Evolutionary conservation across 139 green algal species (phyloP).

Genomic region (Desmodesmus armatus): DNA sequence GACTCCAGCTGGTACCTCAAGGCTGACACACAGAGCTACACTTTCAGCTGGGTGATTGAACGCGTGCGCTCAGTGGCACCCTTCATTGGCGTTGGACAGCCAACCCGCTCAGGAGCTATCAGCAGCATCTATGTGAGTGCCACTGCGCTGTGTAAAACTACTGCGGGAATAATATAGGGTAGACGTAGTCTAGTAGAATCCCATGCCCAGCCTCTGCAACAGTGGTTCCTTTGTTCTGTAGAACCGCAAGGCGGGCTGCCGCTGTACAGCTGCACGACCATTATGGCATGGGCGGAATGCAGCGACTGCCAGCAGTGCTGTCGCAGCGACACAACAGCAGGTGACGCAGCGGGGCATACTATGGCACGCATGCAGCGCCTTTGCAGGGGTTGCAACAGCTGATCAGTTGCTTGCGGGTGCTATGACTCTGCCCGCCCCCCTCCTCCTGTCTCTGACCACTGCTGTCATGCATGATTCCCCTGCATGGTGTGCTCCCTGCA

Average conservation of each 20-base stretch:
- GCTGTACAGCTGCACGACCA: neutral
- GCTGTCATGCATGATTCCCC: too few relatives aligned
- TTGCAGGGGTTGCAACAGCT: too few relatives aligned
- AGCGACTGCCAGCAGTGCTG: too few relatives aligned
- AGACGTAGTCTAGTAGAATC: neutral
- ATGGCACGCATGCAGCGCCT: too few relatives aligned
- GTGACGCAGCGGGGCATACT: too few relatives aligned
- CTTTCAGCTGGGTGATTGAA: conserved; percentile 13
- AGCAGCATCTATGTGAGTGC: neutral
- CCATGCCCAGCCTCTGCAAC: neutral
- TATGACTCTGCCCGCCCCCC: too few relatives aligned
- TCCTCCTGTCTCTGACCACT: too few relatives aligned
- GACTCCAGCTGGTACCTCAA: conserved; percentile 40
- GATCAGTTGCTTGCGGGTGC: too few relatives aligned
- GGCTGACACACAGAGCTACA: conserved; percentile 15
- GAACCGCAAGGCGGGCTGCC: neutral
- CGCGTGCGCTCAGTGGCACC: neutral
- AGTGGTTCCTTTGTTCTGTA: neutral
- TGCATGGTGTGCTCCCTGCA: too few relatives aligned
- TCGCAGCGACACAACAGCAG: too few relatives aligned
- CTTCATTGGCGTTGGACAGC: conserved; percentile 2
- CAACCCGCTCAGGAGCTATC: neutral
- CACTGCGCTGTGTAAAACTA: too few relatives aligned
- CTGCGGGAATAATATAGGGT: neutral
- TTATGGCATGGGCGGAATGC: too few relatives aligned